phyloP scores from a whole-genome alignment of 192 early-diverging fungal genomes.

The Coemansia sp. region DNA sequence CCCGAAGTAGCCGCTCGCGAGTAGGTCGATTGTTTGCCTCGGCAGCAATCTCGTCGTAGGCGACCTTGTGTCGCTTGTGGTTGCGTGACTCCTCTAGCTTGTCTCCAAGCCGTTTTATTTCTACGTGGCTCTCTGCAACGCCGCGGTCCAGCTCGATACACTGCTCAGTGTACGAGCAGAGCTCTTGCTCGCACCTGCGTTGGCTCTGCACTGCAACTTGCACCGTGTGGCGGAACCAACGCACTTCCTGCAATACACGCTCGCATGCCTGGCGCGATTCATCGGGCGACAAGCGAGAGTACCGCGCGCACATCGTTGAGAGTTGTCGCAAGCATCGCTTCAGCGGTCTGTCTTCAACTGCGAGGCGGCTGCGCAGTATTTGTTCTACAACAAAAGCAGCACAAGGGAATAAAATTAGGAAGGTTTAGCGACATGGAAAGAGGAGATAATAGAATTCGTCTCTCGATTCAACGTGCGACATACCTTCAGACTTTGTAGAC shows the following conservation, averaged over 20 bases:
- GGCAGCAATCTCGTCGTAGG: conserved; percentile 49
- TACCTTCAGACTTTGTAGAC: conserved; percentile 28
- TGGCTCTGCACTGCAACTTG: conserved; percentile 45
- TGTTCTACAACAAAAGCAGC: conserved; percentile 26
- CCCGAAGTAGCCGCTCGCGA: conserved; percentile 24
- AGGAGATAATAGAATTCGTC: background rate
- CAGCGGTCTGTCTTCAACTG: conserved; percentile 45
- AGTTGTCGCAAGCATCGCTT: conserved; percentile 46
- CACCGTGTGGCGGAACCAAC: conserved; percentile 46
- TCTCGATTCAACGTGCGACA: background rate
- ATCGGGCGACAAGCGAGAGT: conserved; percentile 21
- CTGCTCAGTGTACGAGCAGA: conserved; percentile 17
- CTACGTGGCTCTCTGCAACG: conserved; percentile 5
- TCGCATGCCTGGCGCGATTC: conserved; percentile 23
- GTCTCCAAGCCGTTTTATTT: conserved; percentile 33
- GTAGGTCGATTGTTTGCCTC: conserved; percentile 43
- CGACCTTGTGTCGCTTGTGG: conserved; percentile 51
- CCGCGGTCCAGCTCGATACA: conserved; percentile 13
- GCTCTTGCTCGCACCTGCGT: conserved; percentile 31
- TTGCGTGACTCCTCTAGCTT: conserved; percentile 47
- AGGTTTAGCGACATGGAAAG: background rate
- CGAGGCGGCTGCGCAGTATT: conserved; percentile 38
- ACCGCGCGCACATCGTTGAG: conserved; percentile 35
- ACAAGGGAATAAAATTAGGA: background rate
- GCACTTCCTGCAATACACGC: conserved; percentile 42